phyloP scores from a whole-genome alignment of 164 flowering plant species.

The Vitis rupestris region DNA sequence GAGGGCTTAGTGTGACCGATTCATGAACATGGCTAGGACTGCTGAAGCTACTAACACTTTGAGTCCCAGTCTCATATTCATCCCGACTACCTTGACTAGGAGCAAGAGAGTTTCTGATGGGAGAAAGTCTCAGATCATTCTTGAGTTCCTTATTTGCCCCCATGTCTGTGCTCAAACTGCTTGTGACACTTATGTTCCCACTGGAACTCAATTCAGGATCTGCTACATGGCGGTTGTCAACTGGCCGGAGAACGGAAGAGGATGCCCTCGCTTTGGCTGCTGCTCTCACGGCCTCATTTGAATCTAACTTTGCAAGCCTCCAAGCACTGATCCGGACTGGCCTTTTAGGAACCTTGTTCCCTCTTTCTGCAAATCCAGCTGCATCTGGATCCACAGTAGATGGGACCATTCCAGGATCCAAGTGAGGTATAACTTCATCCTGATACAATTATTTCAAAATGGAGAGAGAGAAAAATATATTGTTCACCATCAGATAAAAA shows the following conservation, averaged over 20 bases:
- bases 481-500: too few species aligned
- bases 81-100: conserved; percentile 86
- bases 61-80: conserved; percentile 83
- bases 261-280: conserved; percentile 97
- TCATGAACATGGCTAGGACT: conserved; percentile 86
- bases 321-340: conserved; percentile 87
- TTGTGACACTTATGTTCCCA: conserved; percentile 66
- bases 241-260: conserved; percentile 87
- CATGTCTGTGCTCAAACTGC: conserved; percentile 72
- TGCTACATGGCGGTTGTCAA: conserved; percentile 50
- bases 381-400: conserved; percentile 97
- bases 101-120: conserved; percentile 54
- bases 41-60: conserved; percentile 83
- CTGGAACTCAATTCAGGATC: conserved; percentile 78
- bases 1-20: conserved; percentile 71
- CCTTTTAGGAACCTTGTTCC: conserved; percentile 49
- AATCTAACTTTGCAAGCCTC: conserved; percentile 93
- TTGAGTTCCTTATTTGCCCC: conserved; percentile 58
- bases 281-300: conserved; percentile 80
- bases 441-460: conserved; percentile 22
- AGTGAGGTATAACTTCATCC: conserved; percentile 97
- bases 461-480: not conserved
- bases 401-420: conserved; percentile 92
- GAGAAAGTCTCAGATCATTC: conserved; percentile 42
- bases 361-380: conserved; percentile 51